Evolutionary conservation across 2,329 filamentous ascomycete genomes (phyloP).

Genomic region (Metarhizium guizhouense): DNA sequence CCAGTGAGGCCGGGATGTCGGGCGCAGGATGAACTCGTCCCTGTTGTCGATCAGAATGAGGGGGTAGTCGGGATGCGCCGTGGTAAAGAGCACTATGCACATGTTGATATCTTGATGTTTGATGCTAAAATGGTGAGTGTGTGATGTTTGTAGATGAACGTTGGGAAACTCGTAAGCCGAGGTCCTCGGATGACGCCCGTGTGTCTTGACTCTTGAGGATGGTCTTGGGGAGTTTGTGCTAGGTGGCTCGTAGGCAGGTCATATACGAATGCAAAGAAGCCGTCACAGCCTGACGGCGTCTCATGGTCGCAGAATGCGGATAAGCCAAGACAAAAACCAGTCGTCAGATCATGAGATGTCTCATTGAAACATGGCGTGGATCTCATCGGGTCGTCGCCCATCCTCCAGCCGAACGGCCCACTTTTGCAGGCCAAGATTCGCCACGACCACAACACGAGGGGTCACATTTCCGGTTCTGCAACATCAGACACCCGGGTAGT

Average conservation of each 20-base stretch:
- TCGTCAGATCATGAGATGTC: background rate
- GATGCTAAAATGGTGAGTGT: background rate
- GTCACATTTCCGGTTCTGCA: too few relatives aligned
- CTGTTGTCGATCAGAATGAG: slow-evolving; percentile 71
- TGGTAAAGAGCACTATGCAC: slow-evolving; percentile 73
- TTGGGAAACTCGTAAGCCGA: too few relatives aligned
- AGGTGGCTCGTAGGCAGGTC: too few relatives aligned
- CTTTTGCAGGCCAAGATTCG: background rate
- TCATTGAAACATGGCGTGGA: too few relatives aligned
- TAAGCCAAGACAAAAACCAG: background rate
- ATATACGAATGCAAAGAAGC: too few relatives aligned
- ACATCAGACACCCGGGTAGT: too few relatives aligned
- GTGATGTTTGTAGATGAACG: too few relatives aligned
- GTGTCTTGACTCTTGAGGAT: too few relatives aligned
- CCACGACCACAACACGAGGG: background rate
- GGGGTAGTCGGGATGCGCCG: slow-evolving; percentile 65
- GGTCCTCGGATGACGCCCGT: too few relatives aligned
- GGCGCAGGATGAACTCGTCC: slow-evolving; percentile 61
- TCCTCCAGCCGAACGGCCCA: background rate
- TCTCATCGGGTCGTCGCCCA: background rate
- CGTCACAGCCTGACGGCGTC: too few relatives aligned
- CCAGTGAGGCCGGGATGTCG: slow-evolving; percentile 56
- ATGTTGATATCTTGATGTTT: slow-evolving; percentile 30
- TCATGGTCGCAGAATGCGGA: background rate
- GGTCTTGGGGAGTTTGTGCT: too few relatives aligned